Conservation (phyloP, 441 rosid genomes). For the Hura crepitans region DNA sequence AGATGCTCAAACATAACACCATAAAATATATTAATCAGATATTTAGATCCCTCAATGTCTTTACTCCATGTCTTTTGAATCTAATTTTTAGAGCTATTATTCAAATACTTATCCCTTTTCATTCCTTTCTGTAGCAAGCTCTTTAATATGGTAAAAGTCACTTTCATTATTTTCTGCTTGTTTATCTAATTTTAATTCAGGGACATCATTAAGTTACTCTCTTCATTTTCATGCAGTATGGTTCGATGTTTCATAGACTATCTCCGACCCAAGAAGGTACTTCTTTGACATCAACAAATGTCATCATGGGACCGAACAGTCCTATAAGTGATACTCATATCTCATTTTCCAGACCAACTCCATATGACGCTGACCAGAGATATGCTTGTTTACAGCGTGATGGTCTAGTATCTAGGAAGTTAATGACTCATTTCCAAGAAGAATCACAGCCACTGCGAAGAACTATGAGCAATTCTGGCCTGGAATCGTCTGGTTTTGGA, state of each 20-base stretch:
- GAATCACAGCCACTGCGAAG: slow-evolving; percentile 59
- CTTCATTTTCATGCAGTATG: slow-evolving; percentile 41
- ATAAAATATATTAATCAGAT: neutral
- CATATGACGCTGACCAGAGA: slow-evolving; percentile 55
- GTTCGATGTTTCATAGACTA: slow-evolving; percentile 46
- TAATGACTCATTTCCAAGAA: slow-evolving; percentile 48
- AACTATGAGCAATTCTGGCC: slow-evolving; percentile 47
- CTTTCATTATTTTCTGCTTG: neutral
- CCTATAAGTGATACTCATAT: slow-evolving; percentile 36
- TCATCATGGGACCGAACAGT: slow-evolving; percentile 32
- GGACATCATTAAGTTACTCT: slow-evolving; percentile 13
- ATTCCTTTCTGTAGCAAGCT: neutral
- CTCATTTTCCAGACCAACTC: slow-evolving; percentile 35
- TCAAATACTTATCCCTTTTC: neutral
- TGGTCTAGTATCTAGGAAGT: slow-evolving; percentile 64
- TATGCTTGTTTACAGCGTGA: slow-evolving; percentile 53
- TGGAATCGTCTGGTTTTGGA: slow-evolving; percentile 47
- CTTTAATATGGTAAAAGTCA: neutral
- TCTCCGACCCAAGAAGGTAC: slow-evolving; percentile 40
- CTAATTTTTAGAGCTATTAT: neutral
- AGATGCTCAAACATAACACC: neutral
- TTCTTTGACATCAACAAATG: slow-evolving; percentile 38
- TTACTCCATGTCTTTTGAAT: neutral
- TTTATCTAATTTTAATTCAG: neutral
- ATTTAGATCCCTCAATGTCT: neutral